phyloP scores from a whole-genome alignment of 345 rosid genomes.

The Kandelia obovata region DNA sequence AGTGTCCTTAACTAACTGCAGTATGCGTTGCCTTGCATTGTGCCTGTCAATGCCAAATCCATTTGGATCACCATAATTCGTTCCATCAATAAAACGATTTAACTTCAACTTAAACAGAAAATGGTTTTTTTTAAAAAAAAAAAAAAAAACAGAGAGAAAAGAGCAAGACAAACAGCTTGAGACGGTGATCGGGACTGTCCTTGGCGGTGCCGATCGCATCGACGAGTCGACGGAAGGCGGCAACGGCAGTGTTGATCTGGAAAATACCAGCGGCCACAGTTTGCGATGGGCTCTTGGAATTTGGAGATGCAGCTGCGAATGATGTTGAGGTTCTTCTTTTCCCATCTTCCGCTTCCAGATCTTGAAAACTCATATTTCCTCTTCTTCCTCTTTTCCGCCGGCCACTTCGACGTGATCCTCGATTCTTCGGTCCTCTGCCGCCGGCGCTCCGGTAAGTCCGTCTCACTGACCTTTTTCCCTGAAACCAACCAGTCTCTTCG shows the following conservation, averaged over 20 bases:
- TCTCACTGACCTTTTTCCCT: no score
- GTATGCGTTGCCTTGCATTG: conserved; percentile 51
- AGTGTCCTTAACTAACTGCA: conserved; percentile 61
- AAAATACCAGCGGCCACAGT: conserved; percentile 60
- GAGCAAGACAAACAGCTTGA: conserved; percentile 33
- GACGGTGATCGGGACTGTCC: conserved; percentile 68
- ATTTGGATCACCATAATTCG: neutral
- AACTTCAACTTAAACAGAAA: neutral
- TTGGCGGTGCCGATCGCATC: conserved; percentile 57
- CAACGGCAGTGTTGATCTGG: conserved; percentile 66
- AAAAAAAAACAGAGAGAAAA: neutral
- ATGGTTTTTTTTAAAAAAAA: neutral
- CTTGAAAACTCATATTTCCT: conserved; percentile 55
- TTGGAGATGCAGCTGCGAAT: conserved; percentile 26
- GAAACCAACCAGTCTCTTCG: no score
- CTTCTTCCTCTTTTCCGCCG: neutral
- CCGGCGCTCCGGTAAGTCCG: no score
- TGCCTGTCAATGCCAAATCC: conserved; percentile 34
- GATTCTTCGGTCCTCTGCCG: no score
- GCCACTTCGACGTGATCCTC: no score
- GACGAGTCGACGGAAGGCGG: conserved; percentile 61
- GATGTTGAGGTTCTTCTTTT: conserved; percentile 12
- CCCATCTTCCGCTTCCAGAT: conserved; percentile 30
- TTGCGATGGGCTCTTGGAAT: conserved; percentile 44
- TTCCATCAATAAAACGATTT: neutral